These are phyloP conservation scores for Pyrus pyrifolia DNA, from an alignment of 306 rosid genomes.

Conservation along the genomic window DNA sequence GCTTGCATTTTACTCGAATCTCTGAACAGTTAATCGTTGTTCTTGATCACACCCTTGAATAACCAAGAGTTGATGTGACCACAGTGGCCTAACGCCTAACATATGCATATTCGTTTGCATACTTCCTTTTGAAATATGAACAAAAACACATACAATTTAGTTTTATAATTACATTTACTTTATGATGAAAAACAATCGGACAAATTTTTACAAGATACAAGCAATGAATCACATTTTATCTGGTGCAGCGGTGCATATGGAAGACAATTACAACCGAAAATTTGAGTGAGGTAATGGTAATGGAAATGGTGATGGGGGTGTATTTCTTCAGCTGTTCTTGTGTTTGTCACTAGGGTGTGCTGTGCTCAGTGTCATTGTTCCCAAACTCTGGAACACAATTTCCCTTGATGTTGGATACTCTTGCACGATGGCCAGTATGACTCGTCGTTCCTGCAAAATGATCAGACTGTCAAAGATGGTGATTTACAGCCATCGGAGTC, in stretches of 20 bases:
- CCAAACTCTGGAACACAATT: constrained; percentile 12
- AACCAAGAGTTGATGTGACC: not conserved
- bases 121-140: not conserved
- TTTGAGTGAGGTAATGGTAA: not conserved
- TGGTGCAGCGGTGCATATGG: not conserved
- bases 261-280: not conserved
- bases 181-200: not conserved
- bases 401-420: constrained; percentile 12
- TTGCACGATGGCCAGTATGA: not conserved
- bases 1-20: not conserved
- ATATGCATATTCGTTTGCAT: not conserved
- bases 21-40: not conserved
- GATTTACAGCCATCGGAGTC: not conserved
- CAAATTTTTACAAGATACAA: not conserved
- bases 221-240: not conserved
- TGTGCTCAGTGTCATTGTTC: not conserved
- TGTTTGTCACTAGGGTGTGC: not conserved
- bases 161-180: not conserved
- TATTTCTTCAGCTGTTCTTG: constrained; percentile 5
- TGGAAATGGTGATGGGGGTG: not conserved
- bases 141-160: not conserved
- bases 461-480: not conserved
- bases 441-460: constrained; percentile 19
- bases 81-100: too few relatives aligned
- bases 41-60: not conserved